Evolutionary conservation across 2,329 filamentous ascomycete genomes (phyloP), one percentile per base, ranked within the genome.

Genomic region (Cladophialophora yegresii): DNA sequence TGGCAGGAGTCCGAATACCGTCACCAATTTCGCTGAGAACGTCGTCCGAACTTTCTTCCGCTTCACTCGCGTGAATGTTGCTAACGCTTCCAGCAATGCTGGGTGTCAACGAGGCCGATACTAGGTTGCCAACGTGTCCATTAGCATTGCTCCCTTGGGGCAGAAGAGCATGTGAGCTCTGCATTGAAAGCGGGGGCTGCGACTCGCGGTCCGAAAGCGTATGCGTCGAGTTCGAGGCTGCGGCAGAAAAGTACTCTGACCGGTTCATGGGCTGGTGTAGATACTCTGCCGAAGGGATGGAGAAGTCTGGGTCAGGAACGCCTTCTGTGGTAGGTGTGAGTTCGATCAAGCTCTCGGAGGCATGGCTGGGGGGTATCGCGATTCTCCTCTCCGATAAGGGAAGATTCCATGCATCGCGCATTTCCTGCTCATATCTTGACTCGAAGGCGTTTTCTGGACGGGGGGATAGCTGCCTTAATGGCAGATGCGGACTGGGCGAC

Each of bases 291-390:
- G 63, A 64, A 7, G 71, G 68, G 26, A 67, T 60, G 43, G 60
- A 72, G 61, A 67, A 67, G 32, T 71, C 73, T 13, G 67, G 70
- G 49, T 71, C 75, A 5, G 75, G 75, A 54, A 69, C 73, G 23
- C 69, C 59, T 67, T 80, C 77, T n/a, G 79, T 79, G 7, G 77
- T 80, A 28, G 80, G 80, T 3, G 80, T 82, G 10, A 81, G 74
- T 64, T 81, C 77, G 54, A 79, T 68, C 7, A 79, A 70, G 32
- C 76, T 77, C 60, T 79, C 78, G 2, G 79, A 79, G 22, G 75
- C 75, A 60, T 78, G 76, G 54, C 72, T 75, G 4, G 78, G 77
- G 7, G 74, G 67, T 53, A 67, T 64, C 65, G 68, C 57, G n/a
- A 65, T 58, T 6, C 45, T 20, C 47, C 62, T 58, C 6, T 63